These are phyloP conservation scores for Lachnellula cervina DNA, from an alignment of 2,329 filamentous ascomycete species.

Conservation along the genomic window DNA sequence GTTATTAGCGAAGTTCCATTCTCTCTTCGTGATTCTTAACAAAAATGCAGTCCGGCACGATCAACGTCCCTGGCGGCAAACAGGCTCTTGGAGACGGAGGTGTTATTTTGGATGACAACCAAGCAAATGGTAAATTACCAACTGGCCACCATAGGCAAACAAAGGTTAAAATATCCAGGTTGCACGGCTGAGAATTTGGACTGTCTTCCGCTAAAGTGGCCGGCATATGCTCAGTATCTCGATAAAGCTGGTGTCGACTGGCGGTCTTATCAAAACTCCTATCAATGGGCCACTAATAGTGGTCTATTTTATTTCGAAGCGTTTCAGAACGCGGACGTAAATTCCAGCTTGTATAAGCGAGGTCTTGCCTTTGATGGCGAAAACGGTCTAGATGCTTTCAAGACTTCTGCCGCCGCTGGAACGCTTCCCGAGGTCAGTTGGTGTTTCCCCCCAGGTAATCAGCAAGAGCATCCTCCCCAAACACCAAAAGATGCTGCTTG, in stretches of 20 bases:
- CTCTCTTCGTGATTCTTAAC: no score
- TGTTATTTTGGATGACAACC: constrained; percentile 39
- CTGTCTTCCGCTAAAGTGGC: constrained; percentile 44
- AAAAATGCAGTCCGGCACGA: constrained; percentile 32
- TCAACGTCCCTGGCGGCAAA: constrained; percentile 39
- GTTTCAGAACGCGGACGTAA: constrained; percentile 36
- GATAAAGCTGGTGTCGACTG: constrained; percentile 39
- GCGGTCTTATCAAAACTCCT: constrained; percentile 40
- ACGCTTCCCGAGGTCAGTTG: constrained; percentile 47
- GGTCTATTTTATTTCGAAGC: constrained; percentile 38
- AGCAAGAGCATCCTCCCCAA: constrained; percentile 49
- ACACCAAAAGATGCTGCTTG: constrained; percentile 48
- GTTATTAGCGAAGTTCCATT: no score
- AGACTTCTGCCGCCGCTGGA: constrained; percentile 43
- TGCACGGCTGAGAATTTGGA: constrained; percentile 36
- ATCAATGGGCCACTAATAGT: constrained; percentile 44
- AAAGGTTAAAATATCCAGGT: constrained; percentile 28
- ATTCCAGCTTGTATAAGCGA: constrained; percentile 35
- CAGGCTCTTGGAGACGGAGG: constrained; percentile 34
- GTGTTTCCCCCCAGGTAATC: constrained; percentile 43
- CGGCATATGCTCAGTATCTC: constrained; percentile 39
- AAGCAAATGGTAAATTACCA: constrained; percentile 28
- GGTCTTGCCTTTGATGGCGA: constrained; percentile 29
- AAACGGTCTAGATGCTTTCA: constrained; percentile 39
- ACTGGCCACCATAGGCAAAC: background rate